Evolutionary conservation across 2,329 filamentous ascomycete species (phyloP), one percentile per base, ranked within the genome.

Genomic region (Rhynchosporium graminicola): DNA sequence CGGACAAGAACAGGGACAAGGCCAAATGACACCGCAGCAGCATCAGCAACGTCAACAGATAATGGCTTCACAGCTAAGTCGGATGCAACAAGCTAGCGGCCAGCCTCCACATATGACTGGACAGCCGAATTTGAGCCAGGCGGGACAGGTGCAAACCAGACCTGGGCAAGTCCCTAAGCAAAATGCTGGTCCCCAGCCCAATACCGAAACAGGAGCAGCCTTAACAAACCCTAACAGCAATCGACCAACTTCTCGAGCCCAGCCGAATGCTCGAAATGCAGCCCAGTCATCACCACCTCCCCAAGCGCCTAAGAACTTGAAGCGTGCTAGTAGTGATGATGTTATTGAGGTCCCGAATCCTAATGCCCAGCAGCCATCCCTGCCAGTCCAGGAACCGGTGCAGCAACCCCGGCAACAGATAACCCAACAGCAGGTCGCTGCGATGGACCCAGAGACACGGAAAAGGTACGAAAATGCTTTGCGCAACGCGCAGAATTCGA

Each of bases 311-410:
- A 81, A 81, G 65, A 77, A 69, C 40, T 61, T 77, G 29, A 80
- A 79, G 69, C 74, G 80, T 63, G 69, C 76, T 3, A 75, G 65
- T 51, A 75, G 74, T 60, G 80, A 83, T 66, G 80, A 83, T 68
- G 71, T 76, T n/a, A 69, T 76, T 42, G 79, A 80, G 60, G 68
- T 74, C 38, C 76, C 76, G 51, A 74, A 77, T 63, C 75, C 75
- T 7, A 75, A 76, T 61, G 46, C 60, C 10, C 68, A 69, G 46
- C 70, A 64, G 31, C 42, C 62, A 10, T 59, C 67, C 8, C 73
- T 74, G 48, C 76, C 75, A 60, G 67, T 68, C 57, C 75, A 74
- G 63, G 71, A 69, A 62, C 55, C 62, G 67, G 62, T 67, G 15
- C 69, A 72, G 26, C 76, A 76, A 33, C 71, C 71, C 13, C 70